Evolutionary conservation across 305 asterid species (phyloP).

Genomic region (Rubia occidens): DNA sequence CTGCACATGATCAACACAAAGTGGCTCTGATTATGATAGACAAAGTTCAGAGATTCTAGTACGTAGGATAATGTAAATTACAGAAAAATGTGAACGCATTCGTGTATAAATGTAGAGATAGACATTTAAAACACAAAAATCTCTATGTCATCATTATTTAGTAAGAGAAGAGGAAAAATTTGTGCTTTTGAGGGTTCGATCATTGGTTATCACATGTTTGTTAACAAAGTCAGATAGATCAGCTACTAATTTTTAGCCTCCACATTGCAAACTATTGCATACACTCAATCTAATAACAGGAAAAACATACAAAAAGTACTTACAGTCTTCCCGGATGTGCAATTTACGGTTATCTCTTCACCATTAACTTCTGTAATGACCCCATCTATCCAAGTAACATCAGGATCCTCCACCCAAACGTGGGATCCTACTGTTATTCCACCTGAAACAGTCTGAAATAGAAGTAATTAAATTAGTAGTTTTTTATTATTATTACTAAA

Average conservation of each 20-base stretch:
- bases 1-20: neutral
- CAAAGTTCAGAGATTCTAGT: neutral
- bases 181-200: neutral
- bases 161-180: neutral
- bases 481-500: neutral
- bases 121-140: neutral
- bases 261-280: neutral
- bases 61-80: neutral
- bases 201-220: neutral
- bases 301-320: slow-evolving; percentile 24
- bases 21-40: neutral
- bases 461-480: slow-evolving; percentile 7
- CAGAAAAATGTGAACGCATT: neutral
- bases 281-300: neutral
- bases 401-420: slow-evolving; percentile 93
- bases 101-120: neutral
- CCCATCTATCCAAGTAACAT: slow-evolving; percentile 89
- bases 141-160: neutral
- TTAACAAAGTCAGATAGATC: neutral
- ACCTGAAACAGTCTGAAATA: slow-evolving; percentile 53
- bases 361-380: slow-evolving; percentile 56
- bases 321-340: slow-evolving; percentile 67
- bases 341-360: slow-evolving; percentile 51
- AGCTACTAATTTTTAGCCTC: neutral
- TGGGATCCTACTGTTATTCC: slow-evolving; percentile 74